Evolutionary conservation across 768 basidiomycete genomes (phyloP), one percentile per base, ranked within the genome.

Genomic region (Terana coerulea): DNA sequence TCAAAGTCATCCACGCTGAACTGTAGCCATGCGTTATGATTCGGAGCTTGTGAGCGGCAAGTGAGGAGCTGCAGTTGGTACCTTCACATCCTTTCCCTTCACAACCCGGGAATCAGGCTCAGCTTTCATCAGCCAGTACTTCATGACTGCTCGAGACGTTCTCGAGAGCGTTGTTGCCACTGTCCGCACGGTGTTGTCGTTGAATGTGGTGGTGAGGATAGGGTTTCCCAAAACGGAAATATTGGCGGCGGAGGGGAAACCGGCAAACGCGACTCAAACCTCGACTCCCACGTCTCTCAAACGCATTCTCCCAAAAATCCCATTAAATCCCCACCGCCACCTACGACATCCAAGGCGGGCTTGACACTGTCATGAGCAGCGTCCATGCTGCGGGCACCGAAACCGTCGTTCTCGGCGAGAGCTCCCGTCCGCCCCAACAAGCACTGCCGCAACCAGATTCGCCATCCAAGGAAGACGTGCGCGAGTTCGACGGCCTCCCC

Each of bases 1-100:
- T 92, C 90, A 62, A 93, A 90, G 65, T 93, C 91, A 55, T 91
- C 89, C 6, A 93, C 82, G 53, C 86, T 88, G 62, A 93, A 93
- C 88, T 91, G 51, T 53, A 28, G n/a, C 47, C 47, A 45, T 54
- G 47, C 22, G 44, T 42, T 19, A 47, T 47, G 29, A 49, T 29
- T 22, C 26, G 34, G 17, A 14, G 41, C 14, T 35, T n/a, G 25
- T 15, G 37, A 37, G 30, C 26, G 39, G 14, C n/a, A 22, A 33
- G 37, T 5, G 30, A 15, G 28, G 19, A 22, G 46, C 48, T 68
- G 40, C 57, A 75, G 30, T 12, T 60, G 60, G 49, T 47, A 73
- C 90, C 76, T 88, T 91, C 57, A 94, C 88, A 56, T 94, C 91
- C 59, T 85, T 88, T 37, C 90, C 91, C 65, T 91, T 93, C 36